phyloP scores from a whole-genome alignment of 495 filamentous ascomycete genomes.

The Talaromyces thailandensis region DNA sequence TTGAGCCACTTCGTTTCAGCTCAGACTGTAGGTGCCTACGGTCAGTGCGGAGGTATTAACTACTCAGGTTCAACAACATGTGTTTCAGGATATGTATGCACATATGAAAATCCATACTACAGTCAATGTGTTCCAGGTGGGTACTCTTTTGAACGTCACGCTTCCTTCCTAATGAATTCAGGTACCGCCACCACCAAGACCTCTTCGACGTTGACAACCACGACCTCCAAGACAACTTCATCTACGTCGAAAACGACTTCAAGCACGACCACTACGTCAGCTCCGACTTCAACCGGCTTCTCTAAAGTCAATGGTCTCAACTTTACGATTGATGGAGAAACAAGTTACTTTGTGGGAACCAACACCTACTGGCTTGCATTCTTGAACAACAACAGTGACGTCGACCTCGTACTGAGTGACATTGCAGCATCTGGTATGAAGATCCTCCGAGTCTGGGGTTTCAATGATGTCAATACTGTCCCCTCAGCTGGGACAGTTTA shows the following conservation, averaged over 20 bases:
- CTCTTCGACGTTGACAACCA: neutral
- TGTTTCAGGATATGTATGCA: neutral
- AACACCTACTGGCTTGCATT: slow-evolving; percentile 64
- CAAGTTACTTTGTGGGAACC: slow-evolving; percentile 46
- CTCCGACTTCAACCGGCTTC: neutral
- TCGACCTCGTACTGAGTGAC: slow-evolving; percentile 42
- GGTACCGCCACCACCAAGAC: neutral
- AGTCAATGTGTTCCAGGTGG: neutral
- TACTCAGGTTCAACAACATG: neutral
- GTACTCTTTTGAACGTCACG: neutral
- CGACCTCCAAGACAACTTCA: neutral
- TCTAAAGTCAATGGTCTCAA: slow-evolving; percentile 7
- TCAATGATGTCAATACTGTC: slow-evolving; percentile 44
- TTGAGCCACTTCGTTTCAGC: neutral
- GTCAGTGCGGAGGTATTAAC: neutral
- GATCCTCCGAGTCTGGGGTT: slow-evolving; percentile 59
- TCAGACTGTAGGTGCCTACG: neutral
- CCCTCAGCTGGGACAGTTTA: slow-evolving; percentile 37
- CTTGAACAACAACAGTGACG: slow-evolving; percentile 46
- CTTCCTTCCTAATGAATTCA: neutral
- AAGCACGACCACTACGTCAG: neutral
- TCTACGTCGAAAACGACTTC: neutral
- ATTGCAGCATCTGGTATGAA: slow-evolving; percentile 45
- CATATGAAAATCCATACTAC: neutral
- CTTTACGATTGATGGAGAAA: slow-evolving; percentile 13